Conservation (phyloP, 768 basidiomycete genomes). For the Cantharellus anzutake region DNA sequence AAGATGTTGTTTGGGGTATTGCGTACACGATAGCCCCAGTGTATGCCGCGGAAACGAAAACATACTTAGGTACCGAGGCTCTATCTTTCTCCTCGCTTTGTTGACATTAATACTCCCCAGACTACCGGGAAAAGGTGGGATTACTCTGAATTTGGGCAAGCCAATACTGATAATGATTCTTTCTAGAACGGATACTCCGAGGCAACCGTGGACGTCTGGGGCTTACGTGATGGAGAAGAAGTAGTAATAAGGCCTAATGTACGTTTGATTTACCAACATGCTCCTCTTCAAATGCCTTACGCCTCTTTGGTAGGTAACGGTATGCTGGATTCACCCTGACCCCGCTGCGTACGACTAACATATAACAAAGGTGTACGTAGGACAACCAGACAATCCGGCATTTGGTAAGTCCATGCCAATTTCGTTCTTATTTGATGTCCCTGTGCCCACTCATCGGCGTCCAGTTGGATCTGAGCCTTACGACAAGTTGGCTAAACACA, state of each 20-base stretch:
- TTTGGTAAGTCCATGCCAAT: constrained; percentile 37
- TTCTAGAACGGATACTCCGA: constrained; percentile 76
- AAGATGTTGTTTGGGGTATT: constrained; percentile 77
- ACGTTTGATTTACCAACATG: background rate
- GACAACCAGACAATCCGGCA: constrained; percentile 68
- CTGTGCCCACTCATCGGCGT: background rate
- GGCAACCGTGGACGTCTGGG: constrained; percentile 58
- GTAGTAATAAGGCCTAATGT: constrained; percentile 27
- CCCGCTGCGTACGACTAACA: no score
- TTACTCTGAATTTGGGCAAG: background rate
- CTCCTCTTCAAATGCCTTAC: no score
- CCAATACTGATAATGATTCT: background rate
- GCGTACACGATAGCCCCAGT: constrained; percentile 75
- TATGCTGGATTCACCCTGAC: no score
- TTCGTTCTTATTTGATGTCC: background rate
- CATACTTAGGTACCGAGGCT: constrained; percentile 48
- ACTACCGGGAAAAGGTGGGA: constrained; percentile 67
- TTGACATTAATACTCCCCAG: constrained; percentile 18
- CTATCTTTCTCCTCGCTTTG: background rate
- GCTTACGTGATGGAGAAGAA: constrained; percentile 33
- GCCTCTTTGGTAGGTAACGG: no score
- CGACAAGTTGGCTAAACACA: constrained; percentile 42
- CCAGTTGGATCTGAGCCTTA: constrained; percentile 71
- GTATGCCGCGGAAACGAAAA: constrained; percentile 56
- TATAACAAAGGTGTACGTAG: constrained; percentile 56